Evolutionary conservation across 73 alveolate species (phyloP).

Genomic region (Breviolum minutum): DNA sequence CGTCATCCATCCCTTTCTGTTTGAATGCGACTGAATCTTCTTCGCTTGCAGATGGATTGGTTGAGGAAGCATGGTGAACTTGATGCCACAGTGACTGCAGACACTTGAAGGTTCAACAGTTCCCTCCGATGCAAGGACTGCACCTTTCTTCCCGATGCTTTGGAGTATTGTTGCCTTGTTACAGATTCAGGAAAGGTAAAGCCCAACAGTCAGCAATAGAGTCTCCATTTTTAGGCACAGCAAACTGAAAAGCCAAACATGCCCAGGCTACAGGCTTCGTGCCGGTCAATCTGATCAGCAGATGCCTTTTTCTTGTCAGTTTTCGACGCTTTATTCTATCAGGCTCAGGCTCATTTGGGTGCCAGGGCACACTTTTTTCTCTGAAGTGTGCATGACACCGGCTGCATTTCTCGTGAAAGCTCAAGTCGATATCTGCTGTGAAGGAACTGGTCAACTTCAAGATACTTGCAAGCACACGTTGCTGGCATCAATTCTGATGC

Average conservation of each 20-base stretch:
- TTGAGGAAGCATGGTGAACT: too few relatives aligned
- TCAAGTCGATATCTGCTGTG: background rate
- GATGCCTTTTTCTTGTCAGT: constrained; percentile 6
- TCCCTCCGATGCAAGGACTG: too few relatives aligned
- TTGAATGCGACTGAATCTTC: too few relatives aligned
- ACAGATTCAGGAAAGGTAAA: background rate
- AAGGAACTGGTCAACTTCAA: background rate
- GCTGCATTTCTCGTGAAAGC: background rate
- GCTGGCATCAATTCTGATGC: background rate
- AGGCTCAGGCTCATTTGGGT: background rate
- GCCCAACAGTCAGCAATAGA: background rate
- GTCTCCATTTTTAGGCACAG: background rate
- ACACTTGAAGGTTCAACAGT: too few relatives aligned
- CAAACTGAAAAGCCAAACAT: background rate
- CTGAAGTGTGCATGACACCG: background rate
- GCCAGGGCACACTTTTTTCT: background rate
- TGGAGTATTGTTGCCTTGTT: too few relatives aligned
- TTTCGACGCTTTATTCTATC: background rate
- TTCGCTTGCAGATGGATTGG: too few relatives aligned
- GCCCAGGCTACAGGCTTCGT: background rate
- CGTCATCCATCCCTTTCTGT: too few relatives aligned
- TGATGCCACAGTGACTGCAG: too few relatives aligned
- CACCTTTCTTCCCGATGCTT: too few relatives aligned
- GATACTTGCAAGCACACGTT: background rate
- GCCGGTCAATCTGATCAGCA: background rate